Conservation (phyloP, 805 yeast species). For the Komagataella populi region DNA sequence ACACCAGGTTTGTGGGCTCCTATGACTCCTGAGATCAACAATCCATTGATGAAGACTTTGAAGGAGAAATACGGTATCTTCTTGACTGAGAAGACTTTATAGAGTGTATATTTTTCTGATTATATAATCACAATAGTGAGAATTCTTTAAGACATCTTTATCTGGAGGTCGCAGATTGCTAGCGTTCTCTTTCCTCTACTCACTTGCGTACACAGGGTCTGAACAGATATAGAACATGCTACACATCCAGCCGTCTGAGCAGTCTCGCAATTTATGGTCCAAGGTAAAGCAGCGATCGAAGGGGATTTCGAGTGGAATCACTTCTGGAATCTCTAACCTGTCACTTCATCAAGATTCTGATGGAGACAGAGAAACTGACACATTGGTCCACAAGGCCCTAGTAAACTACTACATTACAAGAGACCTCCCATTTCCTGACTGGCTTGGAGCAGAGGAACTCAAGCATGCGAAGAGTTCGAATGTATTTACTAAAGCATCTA, state of each 20-base stretch:
- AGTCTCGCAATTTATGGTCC: conserved; percentile 6
- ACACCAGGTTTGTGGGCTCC: conserved; percentile 89
- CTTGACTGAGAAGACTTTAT: conserved; percentile 75
- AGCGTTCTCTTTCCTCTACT: not conserved
- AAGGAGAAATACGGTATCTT: conserved; percentile 82
- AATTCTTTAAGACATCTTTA: not conserved
- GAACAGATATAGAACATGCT: not conserved
- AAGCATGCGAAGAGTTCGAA: conserved; percentile 1
- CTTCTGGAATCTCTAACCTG: not conserved
- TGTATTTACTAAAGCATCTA: not conserved
- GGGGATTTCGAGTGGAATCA: conserved; percentile 2
- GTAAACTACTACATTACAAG: conserved; percentile 12
- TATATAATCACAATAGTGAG: not conserved
- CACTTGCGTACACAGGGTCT: not conserved
- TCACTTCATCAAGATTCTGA: conserved; percentile 16
- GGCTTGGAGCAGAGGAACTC: conserved; percentile 10
- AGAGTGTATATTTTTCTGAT: conserved; percentile 2
- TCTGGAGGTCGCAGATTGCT: not conserved
- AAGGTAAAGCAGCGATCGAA: conserved; percentile 6
- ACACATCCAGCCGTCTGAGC: not conserved
- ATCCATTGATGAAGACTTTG: conserved; percentile 82
- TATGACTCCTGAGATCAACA: conserved; percentile 77
- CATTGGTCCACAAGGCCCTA: conserved; percentile 18
- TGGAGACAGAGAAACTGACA: conserved; percentile 18
- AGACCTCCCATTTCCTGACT: conserved; percentile 13